phyloP scores from a whole-genome alignment of 2,329 filamentous ascomycete genomes.

The Cryphonectria radicalis region DNA sequence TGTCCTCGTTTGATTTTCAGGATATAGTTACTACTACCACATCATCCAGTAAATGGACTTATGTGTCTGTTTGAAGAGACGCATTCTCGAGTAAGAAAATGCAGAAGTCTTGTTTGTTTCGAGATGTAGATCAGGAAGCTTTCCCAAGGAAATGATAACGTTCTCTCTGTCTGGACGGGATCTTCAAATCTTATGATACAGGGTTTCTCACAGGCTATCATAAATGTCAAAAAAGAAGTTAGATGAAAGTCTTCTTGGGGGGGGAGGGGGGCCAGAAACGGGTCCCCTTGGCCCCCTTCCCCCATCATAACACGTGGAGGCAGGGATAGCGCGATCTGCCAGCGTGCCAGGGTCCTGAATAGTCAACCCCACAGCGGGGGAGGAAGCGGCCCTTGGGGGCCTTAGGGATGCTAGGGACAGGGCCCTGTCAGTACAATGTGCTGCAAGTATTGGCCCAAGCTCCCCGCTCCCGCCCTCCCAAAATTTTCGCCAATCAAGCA shows the following conservation, averaged over 20 bases:
- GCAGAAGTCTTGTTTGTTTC: not conserved
- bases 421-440: not conserved
- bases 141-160: no score
- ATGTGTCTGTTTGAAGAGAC: not conserved
- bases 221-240: not conserved
- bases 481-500: conserved; percentile 3
- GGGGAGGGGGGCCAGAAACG: not conserved
- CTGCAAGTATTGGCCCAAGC: not conserved
- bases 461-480: conserved; percentile 4
- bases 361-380: not conserved
- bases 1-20: not conserved
- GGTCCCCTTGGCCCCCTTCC: not conserved
- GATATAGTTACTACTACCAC: not conserved
- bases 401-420: not conserved
- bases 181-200: not conserved
- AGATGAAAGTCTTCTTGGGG: not conserved
- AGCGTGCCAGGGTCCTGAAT: not conserved
- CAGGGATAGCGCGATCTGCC: not conserved
- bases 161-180: not conserved
- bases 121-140: not conserved
- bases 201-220: not conserved
- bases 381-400: not conserved
- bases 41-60: not conserved
- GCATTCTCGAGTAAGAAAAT: not conserved
- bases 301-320: not conserved